Percentiles rank a stretch among this genome's conserved stretches.
These are phyloP conservation scores for Phytophthora multivora DNA, from an alignment of 352 stramenopile genomes.

Conservation along the genomic window DNA sequence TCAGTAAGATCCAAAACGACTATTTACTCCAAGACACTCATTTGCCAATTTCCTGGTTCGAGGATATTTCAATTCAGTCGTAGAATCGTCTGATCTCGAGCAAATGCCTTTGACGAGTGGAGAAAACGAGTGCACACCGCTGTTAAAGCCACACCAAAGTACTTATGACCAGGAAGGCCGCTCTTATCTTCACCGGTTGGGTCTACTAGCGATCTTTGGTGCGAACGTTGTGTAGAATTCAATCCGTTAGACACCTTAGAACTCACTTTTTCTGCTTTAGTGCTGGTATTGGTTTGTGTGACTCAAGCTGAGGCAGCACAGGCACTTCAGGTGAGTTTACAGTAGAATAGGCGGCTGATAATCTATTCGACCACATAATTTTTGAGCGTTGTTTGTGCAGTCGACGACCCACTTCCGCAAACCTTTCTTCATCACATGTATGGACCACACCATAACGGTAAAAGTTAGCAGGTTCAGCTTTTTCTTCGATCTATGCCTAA, in stretches of 20 bases:
- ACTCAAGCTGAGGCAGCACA: constrained; percentile 13
- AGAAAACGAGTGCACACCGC: neutral
- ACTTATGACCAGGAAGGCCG: neutral
- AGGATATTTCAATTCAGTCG: neutral
- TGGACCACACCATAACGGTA: constrained; percentile 19
- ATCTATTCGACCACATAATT: neutral
- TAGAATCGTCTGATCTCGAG: no score
- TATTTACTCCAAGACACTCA: neutral
- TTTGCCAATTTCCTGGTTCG: neutral
- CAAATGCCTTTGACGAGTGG: neutral
- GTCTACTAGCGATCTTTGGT: constrained; percentile 1
- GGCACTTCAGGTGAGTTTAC: constrained; percentile 6
- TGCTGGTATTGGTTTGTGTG: constrained; percentile 6
- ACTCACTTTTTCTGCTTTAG: neutral
- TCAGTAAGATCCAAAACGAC: neutral
- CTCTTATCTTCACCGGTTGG: neutral
- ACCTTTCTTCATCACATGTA: constrained; percentile 13
- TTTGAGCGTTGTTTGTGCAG: neutral
- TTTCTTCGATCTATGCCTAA: neutral
- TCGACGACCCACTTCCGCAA: constrained; percentile 6
- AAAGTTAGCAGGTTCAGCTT: neutral
- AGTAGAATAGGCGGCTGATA: neutral
- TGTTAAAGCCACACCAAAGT: neutral
- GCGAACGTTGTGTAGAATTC: neutral
- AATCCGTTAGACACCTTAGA: neutral